These are phyloP conservation scores for Saccharomyces hybrid DNA, from an alignment of 1,139 yeast species.

Conservation along the genomic window DNA sequence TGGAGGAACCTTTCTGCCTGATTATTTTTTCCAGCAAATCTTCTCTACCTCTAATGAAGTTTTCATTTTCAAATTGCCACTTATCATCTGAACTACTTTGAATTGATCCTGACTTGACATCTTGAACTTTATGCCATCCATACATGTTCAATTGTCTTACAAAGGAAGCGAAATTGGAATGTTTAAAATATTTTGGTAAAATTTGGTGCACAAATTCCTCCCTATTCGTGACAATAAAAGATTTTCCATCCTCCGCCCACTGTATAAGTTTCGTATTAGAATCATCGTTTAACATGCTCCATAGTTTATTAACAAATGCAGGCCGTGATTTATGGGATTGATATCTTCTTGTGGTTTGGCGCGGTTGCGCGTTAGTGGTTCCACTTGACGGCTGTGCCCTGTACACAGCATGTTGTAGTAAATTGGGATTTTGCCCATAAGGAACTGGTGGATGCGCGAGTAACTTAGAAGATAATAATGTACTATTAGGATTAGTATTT, in stretches of 20 bases:
- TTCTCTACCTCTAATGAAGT: constrained; percentile 62
- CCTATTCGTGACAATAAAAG: constrained; percentile 76
- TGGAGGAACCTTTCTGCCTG: constrained; percentile 33
- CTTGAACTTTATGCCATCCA: constrained; percentile 88
- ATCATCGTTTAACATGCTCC: constrained; percentile 91
- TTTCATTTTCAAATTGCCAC: constrained; percentile 80
- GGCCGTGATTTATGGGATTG: constrained; percentile 45
- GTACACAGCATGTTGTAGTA: neutral
- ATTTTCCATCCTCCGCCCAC: constrained; percentile 81
- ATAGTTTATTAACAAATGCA: constrained; percentile 83
- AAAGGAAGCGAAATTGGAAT: constrained; percentile 87
- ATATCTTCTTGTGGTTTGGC: neutral
- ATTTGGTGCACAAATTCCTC: constrained; percentile 83
- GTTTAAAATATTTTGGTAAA: constrained; percentile 86
- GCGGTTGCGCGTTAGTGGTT: neutral
- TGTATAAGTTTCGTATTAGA: constrained; percentile 60
- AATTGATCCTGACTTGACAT: constrained; percentile 37
- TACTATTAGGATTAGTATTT: neutral
- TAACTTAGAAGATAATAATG: constrained; percentile 7
- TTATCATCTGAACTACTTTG: constrained; percentile 30
- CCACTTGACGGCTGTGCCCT: neutral
- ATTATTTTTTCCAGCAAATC: constrained; percentile 70
- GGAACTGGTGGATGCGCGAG: constrained; percentile 8
- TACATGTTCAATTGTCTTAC: constrained; percentile 92
- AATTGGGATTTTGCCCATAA: neutral